Evolutionary conservation across 78 protist species (phyloP).

Genomic region (Dictyostelium intermedium): DNA sequence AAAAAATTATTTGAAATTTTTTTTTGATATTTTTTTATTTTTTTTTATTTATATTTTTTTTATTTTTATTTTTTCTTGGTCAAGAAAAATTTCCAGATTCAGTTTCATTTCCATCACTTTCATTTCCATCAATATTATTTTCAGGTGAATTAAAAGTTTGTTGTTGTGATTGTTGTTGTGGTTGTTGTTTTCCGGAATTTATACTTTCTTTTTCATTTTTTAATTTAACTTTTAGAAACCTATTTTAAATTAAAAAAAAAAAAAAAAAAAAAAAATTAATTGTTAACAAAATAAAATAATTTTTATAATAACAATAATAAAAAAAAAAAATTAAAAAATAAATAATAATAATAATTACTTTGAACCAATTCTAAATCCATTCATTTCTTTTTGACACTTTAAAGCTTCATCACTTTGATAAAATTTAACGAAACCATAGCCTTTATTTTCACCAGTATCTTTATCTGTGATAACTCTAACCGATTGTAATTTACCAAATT

Average conservation of each 20-base stretch:
- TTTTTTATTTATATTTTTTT: no score
- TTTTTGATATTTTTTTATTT: no score
- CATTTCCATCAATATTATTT: not conserved
- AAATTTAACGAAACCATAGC: conserved; percentile 71
- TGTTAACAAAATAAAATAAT: not conserved
- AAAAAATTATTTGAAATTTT: no score
- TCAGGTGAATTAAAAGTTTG: not conserved
- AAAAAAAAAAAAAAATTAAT: no score
- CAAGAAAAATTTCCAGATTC: not conserved
- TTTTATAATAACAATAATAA: not conserved
- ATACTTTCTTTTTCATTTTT: not conserved
- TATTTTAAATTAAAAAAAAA: not conserved
- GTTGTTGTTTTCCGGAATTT: not conserved
- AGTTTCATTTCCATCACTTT: not conserved
- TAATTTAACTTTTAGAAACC: not conserved
- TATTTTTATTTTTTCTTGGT: not conserved
- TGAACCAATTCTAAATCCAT: conserved; percentile 68
- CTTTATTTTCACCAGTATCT: conserved; percentile 75
- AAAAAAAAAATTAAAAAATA: not conserved
- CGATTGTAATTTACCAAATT: conserved; percentile 44
- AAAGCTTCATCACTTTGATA: conserved; percentile 37
- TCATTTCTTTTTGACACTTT: conserved; percentile 54
- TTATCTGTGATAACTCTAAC: conserved; percentile 64
- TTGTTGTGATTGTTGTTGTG: not conserved
- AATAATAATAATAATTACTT: not conserved